Evolutionary conservation across 768 basidiomycete species (phyloP).

Genomic region (Tulasnella sp.): DNA sequence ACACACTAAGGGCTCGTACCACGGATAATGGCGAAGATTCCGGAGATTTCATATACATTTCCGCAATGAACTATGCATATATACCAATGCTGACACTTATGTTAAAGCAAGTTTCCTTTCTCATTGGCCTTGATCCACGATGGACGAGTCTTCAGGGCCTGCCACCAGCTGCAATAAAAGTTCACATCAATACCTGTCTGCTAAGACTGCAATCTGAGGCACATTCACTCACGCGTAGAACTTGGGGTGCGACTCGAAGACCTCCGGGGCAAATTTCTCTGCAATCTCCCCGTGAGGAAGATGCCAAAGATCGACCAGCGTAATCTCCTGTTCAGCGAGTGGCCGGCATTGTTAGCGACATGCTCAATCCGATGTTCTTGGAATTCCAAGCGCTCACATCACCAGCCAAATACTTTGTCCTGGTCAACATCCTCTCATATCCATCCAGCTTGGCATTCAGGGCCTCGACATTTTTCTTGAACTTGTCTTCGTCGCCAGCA

Average conservation of each 20-base stretch:
- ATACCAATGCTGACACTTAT: background rate
- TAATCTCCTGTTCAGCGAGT: background rate
- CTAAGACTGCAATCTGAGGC: no score
- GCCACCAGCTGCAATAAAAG: background rate
- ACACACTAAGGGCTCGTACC: no score
- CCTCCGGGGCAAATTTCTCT: background rate
- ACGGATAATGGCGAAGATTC: no score
- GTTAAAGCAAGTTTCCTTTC: background rate
- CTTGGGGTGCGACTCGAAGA: background rate
- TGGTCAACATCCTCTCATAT: conserved; percentile 51
- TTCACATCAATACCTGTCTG: background rate
- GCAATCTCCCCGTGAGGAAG: conserved; percentile 13
- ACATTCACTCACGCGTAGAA: background rate
- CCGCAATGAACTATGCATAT: no score
- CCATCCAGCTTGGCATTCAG: conserved; percentile 41
- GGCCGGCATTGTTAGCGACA: background rate
- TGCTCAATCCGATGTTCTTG: background rate
- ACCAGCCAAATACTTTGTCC: conserved; percentile 46
- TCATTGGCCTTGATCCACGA: background rate
- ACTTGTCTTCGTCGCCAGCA: conserved; percentile 1
- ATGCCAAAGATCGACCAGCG: conserved; percentile 14
- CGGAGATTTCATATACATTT: no score
- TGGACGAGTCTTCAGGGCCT: background rate
- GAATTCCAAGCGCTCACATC: conserved; percentile 28
- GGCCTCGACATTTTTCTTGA: conserved; percentile 20